Conservation (phyloP, 2,329 filamentous ascomycete species). For the Hymenoscyphus linearis region DNA sequence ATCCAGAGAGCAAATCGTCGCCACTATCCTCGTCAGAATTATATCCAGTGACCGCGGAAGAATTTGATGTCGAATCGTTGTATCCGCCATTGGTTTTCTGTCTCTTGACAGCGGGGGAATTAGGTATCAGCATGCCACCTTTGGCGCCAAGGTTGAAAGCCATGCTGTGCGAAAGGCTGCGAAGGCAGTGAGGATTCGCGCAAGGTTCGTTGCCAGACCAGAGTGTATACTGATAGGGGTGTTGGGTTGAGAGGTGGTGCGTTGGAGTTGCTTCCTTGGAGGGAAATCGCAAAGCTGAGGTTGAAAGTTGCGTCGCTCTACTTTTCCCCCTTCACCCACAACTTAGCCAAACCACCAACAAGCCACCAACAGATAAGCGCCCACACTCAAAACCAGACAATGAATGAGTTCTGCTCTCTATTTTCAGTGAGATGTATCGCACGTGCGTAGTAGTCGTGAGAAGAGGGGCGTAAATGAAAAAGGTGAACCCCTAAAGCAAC, state of each 20-base stretch:
- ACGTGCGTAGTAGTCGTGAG: not conserved
- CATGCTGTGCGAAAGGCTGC: constrained; percentile 13
- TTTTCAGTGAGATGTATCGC: not conserved
- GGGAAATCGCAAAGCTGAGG: not conserved
- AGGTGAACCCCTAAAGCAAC: not conserved
- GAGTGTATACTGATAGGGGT: not conserved
- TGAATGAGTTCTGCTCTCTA: not conserved
- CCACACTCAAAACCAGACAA: not conserved
- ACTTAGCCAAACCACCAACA: not conserved
- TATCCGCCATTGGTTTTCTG: constrained; percentile 31
- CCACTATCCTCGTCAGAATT: constrained; percentile 40
- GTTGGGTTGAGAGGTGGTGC: not conserved
- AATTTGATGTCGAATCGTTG: constrained; percentile 26
- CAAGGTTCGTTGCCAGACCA: not conserved
- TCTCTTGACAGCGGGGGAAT: constrained; percentile 30
- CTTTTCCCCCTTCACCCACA: not conserved
- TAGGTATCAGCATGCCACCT: constrained; percentile 10
- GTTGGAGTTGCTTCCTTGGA: not conserved
- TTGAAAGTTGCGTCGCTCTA: not conserved
- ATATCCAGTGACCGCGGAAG: constrained; percentile 24
- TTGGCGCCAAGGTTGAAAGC: constrained; percentile 15
- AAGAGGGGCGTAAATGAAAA: not conserved
- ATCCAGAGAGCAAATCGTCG: constrained; percentile 44
- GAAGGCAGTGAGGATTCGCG: not conserved
- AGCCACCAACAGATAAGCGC: not conserved